phyloP scores from a whole-genome alignment of 768 basidiomycete genomes.

The Paxillus ammoniavirescens region DNA sequence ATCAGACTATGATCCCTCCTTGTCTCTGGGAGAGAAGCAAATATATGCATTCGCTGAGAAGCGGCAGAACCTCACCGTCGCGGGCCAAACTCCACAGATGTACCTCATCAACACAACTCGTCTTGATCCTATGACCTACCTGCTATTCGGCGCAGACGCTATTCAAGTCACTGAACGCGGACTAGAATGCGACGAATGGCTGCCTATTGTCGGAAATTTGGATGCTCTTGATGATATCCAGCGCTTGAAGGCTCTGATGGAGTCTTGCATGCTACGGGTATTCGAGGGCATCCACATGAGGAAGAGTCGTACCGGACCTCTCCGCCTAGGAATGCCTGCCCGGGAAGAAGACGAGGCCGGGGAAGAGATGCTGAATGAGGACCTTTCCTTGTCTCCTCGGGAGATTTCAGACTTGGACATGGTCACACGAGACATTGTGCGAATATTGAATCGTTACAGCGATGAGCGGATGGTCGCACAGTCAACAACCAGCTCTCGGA shows the following conservation, averaged over 20 bases:
- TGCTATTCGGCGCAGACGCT: slow-evolving; percentile 87
- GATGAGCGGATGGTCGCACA: slow-evolving; percentile 58
- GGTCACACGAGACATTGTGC: slow-evolving; percentile 71
- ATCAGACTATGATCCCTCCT: slow-evolving; percentile 16
- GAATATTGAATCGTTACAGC: slow-evolving; percentile 68
- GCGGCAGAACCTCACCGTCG: slow-evolving; percentile 64
- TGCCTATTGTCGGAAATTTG: slow-evolving; percentile 75
- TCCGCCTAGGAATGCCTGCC: slow-evolving; percentile 32
- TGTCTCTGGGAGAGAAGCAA: slow-evolving; percentile 54
- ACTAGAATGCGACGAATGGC: slow-evolving; percentile 87
- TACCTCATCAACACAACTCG: slow-evolving; percentile 80
- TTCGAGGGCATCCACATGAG: slow-evolving; percentile 76
- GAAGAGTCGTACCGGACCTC: slow-evolving; percentile 25
- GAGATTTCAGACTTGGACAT: slow-evolving; percentile 77
- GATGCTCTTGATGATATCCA: slow-evolving; percentile 81
- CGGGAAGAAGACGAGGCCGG: slow-evolving; percentile 56
- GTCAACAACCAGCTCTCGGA: slow-evolving; percentile 61
- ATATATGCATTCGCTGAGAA: slow-evolving; percentile 85
- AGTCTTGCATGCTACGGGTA: slow-evolving; percentile 82
- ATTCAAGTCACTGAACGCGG: slow-evolving; percentile 69
- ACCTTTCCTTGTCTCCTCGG: slow-evolving; percentile 55
- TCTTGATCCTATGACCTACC: slow-evolving; percentile 84
- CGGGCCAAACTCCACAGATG: slow-evolving; percentile 51
- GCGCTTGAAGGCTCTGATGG: slow-evolving; percentile 74
- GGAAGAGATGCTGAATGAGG: slow-evolving; percentile 43